Evolutionary conservation across 768 basidiomycete species (phyloP).

Genomic region (Crassisporium funariophilum): DNA sequence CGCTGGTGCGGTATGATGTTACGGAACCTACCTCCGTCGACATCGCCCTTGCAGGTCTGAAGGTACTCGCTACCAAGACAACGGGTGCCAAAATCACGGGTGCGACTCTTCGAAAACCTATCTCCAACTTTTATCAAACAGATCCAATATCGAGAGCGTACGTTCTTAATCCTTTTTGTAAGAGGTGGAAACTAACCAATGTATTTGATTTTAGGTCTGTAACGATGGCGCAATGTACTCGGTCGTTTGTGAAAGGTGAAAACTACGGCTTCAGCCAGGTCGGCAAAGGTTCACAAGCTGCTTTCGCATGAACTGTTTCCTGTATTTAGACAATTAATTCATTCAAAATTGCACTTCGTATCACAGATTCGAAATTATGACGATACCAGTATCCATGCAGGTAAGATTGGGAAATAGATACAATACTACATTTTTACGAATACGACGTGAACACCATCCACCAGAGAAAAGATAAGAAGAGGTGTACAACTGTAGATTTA

Average conservation of each 20-base stretch:
- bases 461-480: too few species aligned
- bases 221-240: slow-evolving; percentile 94
- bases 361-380: too few species aligned
- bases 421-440: too few species aligned
- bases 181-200: background rate
- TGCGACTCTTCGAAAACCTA: slow-evolving; percentile 72
- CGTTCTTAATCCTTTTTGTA: slow-evolving; percentile 35
- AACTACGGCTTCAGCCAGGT: slow-evolving; percentile 55
- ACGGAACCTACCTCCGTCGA: slow-evolving; percentile 77
- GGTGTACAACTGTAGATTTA: too few species aligned
- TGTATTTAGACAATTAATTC: too few species aligned
- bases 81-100: slow-evolving; percentile 58
- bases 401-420: too few species aligned
- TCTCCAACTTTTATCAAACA: slow-evolving; percentile 94
- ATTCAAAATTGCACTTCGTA: too few species aligned
- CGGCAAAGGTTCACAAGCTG: slow-evolving; percentile 47
- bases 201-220: slow-evolving; percentile 59
- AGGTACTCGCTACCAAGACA: slow-evolving; percentile 53
- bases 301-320: slow-evolving; percentile 44
- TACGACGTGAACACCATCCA: too few species aligned
- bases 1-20: slow-evolving; percentile 82
- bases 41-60: slow-evolving; percentile 71
- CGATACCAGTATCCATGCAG: too few species aligned
- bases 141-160: slow-evolving; percentile 93
- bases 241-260: slow-evolving; percentile 81